Evolutionary conservation across 106 monocot species (phyloP).

Genomic region (Dendrobium huoshanense): DNA sequence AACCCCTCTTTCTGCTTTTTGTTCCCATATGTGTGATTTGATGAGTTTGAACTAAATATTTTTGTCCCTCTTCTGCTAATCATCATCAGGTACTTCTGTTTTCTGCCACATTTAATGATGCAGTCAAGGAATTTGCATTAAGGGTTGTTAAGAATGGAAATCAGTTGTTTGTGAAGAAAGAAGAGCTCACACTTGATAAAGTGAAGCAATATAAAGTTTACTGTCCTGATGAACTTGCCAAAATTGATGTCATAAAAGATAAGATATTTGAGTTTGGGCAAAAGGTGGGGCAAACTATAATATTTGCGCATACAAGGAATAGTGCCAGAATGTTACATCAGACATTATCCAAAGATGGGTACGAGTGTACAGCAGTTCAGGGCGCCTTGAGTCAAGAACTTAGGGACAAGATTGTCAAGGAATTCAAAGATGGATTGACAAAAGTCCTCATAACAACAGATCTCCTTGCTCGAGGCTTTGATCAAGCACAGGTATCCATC

Average conservation of each 20-base stretch:
- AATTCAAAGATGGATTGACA: slow-evolving; percentile 83
- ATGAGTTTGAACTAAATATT: not conserved
- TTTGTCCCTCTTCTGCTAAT: slow-evolving; percentile 2
- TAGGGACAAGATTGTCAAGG: slow-evolving; percentile 76
- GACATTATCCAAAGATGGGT: slow-evolving; percentile 54
- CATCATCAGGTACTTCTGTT: slow-evolving; percentile 74
- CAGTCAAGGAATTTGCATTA: slow-evolving; percentile 67
- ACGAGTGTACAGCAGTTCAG: slow-evolving; percentile 89
- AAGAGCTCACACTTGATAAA: slow-evolving; percentile 71
- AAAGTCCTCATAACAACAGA: slow-evolving; percentile 92
- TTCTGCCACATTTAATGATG: slow-evolving; percentile 90
- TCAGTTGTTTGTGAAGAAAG: slow-evolving; percentile 86
- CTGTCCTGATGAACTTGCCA: slow-evolving; percentile 77
- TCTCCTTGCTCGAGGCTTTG: slow-evolving; percentile 91
- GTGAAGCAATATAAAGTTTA: slow-evolving; percentile 88
- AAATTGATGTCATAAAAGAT: slow-evolving; percentile 74
- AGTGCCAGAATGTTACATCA: slow-evolving; percentile 70
- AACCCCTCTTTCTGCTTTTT: not conserved
- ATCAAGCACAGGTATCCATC: slow-evolving; percentile 69
- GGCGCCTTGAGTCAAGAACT: slow-evolving; percentile 72
- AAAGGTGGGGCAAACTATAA: slow-evolving; percentile 87
- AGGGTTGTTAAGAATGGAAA: slow-evolving; percentile 69
- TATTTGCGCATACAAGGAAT: slow-evolving; percentile 81
- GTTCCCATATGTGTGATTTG: not conserved
- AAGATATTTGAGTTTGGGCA: slow-evolving; percentile 90